These are phyloP conservation scores for Amorphotheca resinae DNA, from an alignment of 495 filamentous ascomycete genomes.

Conservation along the genomic window DNA sequence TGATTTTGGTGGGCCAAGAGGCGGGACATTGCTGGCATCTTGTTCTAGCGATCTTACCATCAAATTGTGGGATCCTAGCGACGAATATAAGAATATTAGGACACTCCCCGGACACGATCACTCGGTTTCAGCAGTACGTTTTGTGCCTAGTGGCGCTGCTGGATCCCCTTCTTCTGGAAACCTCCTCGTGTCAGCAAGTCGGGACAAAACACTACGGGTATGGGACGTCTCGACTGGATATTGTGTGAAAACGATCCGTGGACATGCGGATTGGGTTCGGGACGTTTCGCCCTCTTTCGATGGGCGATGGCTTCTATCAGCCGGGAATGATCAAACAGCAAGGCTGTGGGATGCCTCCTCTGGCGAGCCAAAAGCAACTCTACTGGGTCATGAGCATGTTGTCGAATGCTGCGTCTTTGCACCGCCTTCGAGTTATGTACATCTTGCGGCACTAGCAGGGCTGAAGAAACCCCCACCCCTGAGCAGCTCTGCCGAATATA, in stretches of 20 bases:
- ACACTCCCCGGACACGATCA: constrained; percentile 92
- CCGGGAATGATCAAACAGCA: constrained; percentile 67
- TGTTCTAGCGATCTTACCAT: constrained; percentile 88
- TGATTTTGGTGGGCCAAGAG: constrained; percentile 82
- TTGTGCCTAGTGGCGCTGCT: constrained; percentile 69
- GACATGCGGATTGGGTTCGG: constrained; percentile 82
- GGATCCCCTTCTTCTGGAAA: constrained; percentile 54
- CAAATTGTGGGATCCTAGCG: constrained; percentile 89
- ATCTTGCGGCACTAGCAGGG: constrained; percentile 71
- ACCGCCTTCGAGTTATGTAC: constrained; percentile 61
- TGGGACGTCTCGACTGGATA: constrained; percentile 93
- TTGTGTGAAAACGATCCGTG: constrained; percentile 72
- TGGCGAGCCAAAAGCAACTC: constrained; percentile 63
- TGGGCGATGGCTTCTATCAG: constrained; percentile 69
- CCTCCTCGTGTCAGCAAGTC: constrained; percentile 65
- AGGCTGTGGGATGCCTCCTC: constrained; percentile 77
- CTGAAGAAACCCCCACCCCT: constrained; percentile 67
- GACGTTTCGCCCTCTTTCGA: constrained; percentile 75
- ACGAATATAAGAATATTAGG: constrained; percentile 92
- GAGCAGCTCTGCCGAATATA: constrained; percentile 70
- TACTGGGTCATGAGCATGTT: constrained; percentile 82
- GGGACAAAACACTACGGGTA: constrained; percentile 74
- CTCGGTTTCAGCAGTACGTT: constrained; percentile 74
- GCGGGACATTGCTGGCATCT: constrained; percentile 75
- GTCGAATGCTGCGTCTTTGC: constrained; percentile 86